Evolutionary conservation across 352 stramenopile species (phyloP).

Genomic region (Pythium chondricola): DNA sequence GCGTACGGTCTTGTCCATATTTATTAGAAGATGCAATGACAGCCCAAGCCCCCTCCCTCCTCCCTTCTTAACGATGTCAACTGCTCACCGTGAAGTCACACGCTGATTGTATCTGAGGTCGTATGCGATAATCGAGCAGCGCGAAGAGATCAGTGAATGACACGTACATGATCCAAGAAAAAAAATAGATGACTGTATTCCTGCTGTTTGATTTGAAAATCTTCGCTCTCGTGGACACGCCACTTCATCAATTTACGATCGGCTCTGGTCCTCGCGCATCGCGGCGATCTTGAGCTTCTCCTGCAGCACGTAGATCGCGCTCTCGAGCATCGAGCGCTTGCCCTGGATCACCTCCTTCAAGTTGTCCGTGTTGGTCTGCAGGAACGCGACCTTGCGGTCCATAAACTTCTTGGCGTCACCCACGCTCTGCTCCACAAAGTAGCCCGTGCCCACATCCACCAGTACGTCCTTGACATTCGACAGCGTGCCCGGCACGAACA

Average conservation of each 20-base stretch:
- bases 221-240: too few species aligned
- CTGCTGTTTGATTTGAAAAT: too few species aligned
- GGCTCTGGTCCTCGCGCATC: conserved; percentile 18
- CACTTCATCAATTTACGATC: too few species aligned
- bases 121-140: too few species aligned
- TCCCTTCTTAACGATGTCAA: too few species aligned
- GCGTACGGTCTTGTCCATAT: conserved; percentile 86
- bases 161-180: too few species aligned
- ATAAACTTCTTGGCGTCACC: conserved; percentile 89
- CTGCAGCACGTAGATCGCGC: conserved; percentile 81
- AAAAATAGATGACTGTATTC: too few species aligned
- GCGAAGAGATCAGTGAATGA: too few species aligned
- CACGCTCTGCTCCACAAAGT: conserved; percentile 91
- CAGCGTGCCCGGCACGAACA: conserved; percentile 91
- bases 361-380: conserved; percentile 91
- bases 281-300: conserved; percentile 64
- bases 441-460: conserved; percentile 93
- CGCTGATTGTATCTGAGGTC: too few species aligned
- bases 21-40: conserved; percentile 81
- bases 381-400: conserved; percentile 88
- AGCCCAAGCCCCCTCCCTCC: too few species aligned
- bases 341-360: conserved; percentile 83
- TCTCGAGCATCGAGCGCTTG: conserved; percentile 80
- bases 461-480: conserved; percentile 84
- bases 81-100: too few species aligned